Evolutionary conservation across 2,329 filamentous ascomycete species (phyloP), one percentile per base, ranked within the genome.

Genomic region (Talaromyces atroroseus): DNA sequence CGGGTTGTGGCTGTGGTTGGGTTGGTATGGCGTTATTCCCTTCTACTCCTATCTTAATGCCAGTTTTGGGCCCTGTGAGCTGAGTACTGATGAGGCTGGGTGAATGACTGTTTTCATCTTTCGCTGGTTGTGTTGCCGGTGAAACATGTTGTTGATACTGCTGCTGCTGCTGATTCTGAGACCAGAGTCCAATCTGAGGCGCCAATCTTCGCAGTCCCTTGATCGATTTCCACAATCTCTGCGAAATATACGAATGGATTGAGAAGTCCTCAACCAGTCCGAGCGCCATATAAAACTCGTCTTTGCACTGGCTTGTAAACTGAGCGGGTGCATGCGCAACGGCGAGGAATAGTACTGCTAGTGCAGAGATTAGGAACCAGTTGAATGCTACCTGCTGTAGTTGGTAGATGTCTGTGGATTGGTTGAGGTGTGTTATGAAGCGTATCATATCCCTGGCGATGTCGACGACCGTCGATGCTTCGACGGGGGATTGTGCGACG

Each of bases 401-500:
- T 45, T 77, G 77, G 67, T 86, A 87, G 18, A 87, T 81, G 60
- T 85, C 80, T 0, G 80, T 80, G 0, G 80, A 84, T 57, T 81
- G 78, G 61, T 85, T 84, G 59, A 85, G 75, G 47, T 78, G 77
- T 0, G 80, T 82, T 29, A 86, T 74, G 38, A 84, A 80, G 2
- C 78, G 77, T 57, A 86, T 82, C 0, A 82, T 85, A 59, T 86
- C 83, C 63, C 85, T 85, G 7, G 84, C 82, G 8, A 86, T 78
- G 56, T 82, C 80, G 24, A 85, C 80, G 1, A 82, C 82, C 0
- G 81, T 87, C 64, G 89, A 83, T 0, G 90, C 90, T 59, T 89
- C 85, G 5, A 76, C 72, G 38, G 85, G 80, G 66, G 95, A 87
- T 52, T 86, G 82, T 74, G 88, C 83, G 64, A 96, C 95, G 65